phyloP scores from a whole-genome alignment of 2,329 filamentous ascomycete species.

The Phialocephala sp. region DNA sequence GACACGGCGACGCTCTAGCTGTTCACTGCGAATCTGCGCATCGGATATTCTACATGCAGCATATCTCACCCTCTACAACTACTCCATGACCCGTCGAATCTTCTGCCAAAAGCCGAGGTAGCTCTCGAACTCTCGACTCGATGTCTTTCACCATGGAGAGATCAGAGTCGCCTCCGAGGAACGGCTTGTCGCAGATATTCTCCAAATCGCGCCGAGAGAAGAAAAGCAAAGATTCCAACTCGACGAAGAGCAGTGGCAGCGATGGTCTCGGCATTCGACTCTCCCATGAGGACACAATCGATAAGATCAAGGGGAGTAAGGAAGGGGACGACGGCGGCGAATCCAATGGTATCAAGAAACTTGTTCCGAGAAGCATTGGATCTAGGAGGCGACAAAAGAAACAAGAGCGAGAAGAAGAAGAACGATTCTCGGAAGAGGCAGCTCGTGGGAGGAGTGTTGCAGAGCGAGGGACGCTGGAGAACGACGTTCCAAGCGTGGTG shows the following conservation, averaged over 20 bases:
- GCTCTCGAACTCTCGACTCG: background rate
- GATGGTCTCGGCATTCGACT: conserved; percentile 31
- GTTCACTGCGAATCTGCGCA: background rate
- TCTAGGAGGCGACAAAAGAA: conserved; percentile 56
- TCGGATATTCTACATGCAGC: background rate
- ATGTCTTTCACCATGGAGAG: conserved; percentile 41
- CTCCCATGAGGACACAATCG: conserved; percentile 36
- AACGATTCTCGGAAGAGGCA: conserved; percentile 43
- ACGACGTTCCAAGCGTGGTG: conserved; percentile 27
- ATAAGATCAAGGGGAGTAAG: conserved; percentile 34
- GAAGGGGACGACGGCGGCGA: conserved; percentile 32
- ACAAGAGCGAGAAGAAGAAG: conserved; percentile 50
- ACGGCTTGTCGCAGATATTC: conserved; percentile 35
- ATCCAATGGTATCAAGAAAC: conserved; percentile 52
- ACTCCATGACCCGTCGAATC: background rate
- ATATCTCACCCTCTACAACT: background rate
- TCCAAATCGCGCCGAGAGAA: conserved; percentile 37
- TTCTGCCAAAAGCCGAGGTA: background rate
- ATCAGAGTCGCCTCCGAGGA: conserved; percentile 35
- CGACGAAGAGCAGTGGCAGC: conserved; percentile 34
- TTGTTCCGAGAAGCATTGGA: conserved; percentile 58
- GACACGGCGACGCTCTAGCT: background rate
- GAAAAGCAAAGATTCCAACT: conserved; percentile 36
- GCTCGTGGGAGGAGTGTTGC: conserved; percentile 42
- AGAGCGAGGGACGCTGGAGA: conserved; percentile 41